phyloP scores from a whole-genome alignment of 495 filamentous ascomycete species.

The Lichenothelia convexa region DNA sequence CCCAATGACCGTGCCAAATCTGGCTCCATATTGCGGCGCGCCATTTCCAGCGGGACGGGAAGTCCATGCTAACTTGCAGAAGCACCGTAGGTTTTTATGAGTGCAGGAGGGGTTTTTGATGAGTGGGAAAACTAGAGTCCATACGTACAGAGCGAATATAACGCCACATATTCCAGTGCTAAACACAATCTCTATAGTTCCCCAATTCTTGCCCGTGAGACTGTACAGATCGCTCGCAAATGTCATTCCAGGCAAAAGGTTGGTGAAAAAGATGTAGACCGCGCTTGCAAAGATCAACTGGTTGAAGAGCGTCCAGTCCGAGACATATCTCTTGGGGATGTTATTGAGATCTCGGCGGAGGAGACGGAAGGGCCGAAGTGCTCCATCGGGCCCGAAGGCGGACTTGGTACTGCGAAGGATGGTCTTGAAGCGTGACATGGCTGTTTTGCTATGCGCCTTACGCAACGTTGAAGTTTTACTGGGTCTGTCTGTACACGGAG shows the following conservation, averaged over 20 bases:
- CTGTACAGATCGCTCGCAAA: slow-evolving; percentile 55
- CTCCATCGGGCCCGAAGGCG: neutral
- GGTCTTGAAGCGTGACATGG: too few species aligned
- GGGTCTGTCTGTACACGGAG: too few species aligned
- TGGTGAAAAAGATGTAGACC: slow-evolving; percentile 61
- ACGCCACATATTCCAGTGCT: slow-evolving; percentile 51
- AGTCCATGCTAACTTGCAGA: too few species aligned
- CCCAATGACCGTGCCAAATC: too few species aligned
- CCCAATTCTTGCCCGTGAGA: slow-evolving; percentile 47
- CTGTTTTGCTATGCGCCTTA: too few species aligned
- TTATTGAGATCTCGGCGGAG: slow-evolving; percentile 41
- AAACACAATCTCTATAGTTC: slow-evolving; percentile 54
- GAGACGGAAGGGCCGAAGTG: slow-evolving; percentile 36
- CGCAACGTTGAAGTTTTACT: too few species aligned
- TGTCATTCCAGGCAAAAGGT: slow-evolving; percentile 54
- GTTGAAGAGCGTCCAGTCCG: slow-evolving; percentile 53
- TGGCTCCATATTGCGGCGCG: too few species aligned
- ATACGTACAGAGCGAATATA: slow-evolving; percentile 43
- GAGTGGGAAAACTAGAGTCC: neutral
- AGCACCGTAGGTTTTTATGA: too few species aligned
- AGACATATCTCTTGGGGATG: slow-evolving; percentile 35
- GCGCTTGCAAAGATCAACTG: slow-evolving; percentile 52
- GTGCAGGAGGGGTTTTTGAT: neutral
- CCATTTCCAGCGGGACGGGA: too few species aligned
- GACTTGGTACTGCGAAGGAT: neutral